Evolutionary conservation across 1,284 basidiomycete species (phyloP), one percentile per base, ranked within the genome.

Genomic region (Mycosarcoma maydis): DNA sequence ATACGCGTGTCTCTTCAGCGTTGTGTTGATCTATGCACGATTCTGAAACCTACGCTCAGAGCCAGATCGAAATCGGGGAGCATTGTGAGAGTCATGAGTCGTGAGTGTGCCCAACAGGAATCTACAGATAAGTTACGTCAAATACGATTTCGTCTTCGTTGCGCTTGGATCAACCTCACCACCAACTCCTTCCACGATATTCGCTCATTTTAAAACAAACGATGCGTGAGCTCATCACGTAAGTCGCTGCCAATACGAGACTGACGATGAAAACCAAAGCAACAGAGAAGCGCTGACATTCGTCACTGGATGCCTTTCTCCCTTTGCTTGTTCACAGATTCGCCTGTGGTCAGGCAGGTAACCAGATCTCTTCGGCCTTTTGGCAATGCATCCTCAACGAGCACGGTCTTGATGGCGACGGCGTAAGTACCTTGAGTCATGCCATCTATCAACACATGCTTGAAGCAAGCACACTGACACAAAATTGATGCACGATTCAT

Each of bases 321-420:
- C 29, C 33, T n/a, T 10, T 22, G 9, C 11, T 17, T 13, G 27
- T 30, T 20, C 32, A 71, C 38, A 75, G 65, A 41, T 66, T 78
- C 59, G 64, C 71, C 57, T 64, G 72, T 36, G 74, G 75, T 50
- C 80, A 90, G 87, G 89, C 88, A 36, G 87, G 87, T 61, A 89
- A 88, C 82, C 90, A 93, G 60, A 76, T 81, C 54, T 69, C 71
- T 13, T 72, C 71, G 6, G 66, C 77, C 14, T 82, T 82, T 66
- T 82, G 80, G 81, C 76, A 82, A 43, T 61, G 61, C 17, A 75
- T 82, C 30, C 64, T 81, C 17, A 51, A 62, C 37, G 82, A 83
- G 49, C 82, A 83, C 46, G 82, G 82, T 3, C 66, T 83, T 19
- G 66, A 76, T 24, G 48, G 73, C 16, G 71, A 80, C 32, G 82